phyloP scores from a whole-genome alignment of 108 stramenopile genomes.

The Tribonema minus region DNA sequence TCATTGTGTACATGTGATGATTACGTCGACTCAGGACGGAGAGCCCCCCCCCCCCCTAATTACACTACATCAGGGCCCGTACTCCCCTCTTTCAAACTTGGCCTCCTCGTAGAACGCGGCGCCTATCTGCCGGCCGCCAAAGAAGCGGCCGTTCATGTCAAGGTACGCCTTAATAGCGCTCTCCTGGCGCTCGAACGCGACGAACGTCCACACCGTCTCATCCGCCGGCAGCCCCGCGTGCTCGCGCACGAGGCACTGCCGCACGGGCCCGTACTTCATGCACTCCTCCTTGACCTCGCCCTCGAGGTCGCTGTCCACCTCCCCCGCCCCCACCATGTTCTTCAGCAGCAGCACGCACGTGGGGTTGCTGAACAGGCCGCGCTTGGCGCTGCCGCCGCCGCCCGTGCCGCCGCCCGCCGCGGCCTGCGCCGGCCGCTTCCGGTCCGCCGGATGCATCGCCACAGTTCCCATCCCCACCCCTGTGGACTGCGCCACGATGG shows the following conservation, averaged over 20 bases:
- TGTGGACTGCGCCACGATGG: slow-evolving; percentile 33
- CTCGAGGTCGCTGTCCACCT: slow-evolving; percentile 48
- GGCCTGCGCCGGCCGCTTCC: background rate
- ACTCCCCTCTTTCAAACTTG: slow-evolving; percentile 34
- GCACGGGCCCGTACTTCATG: slow-evolving; percentile 44
- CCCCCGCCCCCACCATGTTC: slow-evolving; percentile 54
- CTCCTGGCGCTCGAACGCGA: slow-evolving; percentile 53
- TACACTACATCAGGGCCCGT: too few relatives aligned
- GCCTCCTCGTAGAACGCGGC: slow-evolving; percentile 50
- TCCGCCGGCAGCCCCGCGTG: slow-evolving; percentile 42
- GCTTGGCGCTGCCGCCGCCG: background rate
- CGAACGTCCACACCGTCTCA: slow-evolving; percentile 50
- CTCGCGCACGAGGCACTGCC: slow-evolving; percentile 44
- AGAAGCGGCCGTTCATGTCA: slow-evolving; percentile 51
- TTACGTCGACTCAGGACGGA: too few relatives aligned
- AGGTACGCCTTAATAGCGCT: slow-evolving; percentile 51
- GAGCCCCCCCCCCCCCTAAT: too few relatives aligned
- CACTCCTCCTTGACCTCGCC: slow-evolving; percentile 51
- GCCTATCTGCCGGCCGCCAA: slow-evolving; percentile 48
- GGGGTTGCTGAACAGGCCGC: slow-evolving; percentile 50
- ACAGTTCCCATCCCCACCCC: slow-evolving; percentile 35
- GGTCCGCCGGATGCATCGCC: slow-evolving; percentile 28
- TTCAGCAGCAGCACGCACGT: slow-evolving; percentile 44
- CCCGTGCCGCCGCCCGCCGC: background rate
- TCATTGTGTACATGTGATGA: too few relatives aligned